Percentiles rank a stretch among this genome's conserved stretches.
These are phyloP conservation scores for Penicillium canariense DNA, from an alignment of 495 filamentous ascomycete species.

Conservation along the genomic window DNA sequence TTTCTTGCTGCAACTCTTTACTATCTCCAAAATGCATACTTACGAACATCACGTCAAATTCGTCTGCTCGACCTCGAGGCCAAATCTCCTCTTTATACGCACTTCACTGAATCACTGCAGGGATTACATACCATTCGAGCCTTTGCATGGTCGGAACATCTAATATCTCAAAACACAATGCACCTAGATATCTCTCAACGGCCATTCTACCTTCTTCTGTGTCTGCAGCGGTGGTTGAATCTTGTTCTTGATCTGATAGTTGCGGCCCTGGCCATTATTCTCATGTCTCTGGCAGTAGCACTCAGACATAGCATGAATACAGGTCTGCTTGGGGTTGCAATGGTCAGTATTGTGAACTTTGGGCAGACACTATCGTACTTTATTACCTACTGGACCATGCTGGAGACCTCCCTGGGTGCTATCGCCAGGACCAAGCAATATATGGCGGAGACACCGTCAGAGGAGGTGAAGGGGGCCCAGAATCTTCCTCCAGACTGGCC, in stretches of 20 bases:
- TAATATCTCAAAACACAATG: conserved; percentile 19
- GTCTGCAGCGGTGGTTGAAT: conserved; percentile 44
- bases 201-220: conserved; percentile 44
- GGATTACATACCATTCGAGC: conserved; percentile 50
- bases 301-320: not conserved
- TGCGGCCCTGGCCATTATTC: conserved; percentile 19
- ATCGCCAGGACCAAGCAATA: not conserved
- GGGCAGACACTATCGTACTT: not conserved
- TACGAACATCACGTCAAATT: conserved; percentile 60
- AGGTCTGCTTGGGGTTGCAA: not conserved
- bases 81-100: conserved; percentile 49
- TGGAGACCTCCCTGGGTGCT: not conserved
- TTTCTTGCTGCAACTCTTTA: too few species aligned
- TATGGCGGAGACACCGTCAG: not conserved
- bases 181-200: conserved; percentile 38
- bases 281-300: not conserved
- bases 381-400: not conserved
- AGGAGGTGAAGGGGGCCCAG: not conserved
- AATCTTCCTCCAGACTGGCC: not conserved
- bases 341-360: not conserved
- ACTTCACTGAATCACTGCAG: conserved; percentile 45
- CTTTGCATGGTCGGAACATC: conserved; percentile 40
- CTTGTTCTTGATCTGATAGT: conserved; percentile 43
- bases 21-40: too few species aligned
- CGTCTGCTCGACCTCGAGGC: conserved; percentile 58